phyloP scores from a whole-genome alignment of 1,284 basidiomycete species.

The Cerrena zonata region DNA sequence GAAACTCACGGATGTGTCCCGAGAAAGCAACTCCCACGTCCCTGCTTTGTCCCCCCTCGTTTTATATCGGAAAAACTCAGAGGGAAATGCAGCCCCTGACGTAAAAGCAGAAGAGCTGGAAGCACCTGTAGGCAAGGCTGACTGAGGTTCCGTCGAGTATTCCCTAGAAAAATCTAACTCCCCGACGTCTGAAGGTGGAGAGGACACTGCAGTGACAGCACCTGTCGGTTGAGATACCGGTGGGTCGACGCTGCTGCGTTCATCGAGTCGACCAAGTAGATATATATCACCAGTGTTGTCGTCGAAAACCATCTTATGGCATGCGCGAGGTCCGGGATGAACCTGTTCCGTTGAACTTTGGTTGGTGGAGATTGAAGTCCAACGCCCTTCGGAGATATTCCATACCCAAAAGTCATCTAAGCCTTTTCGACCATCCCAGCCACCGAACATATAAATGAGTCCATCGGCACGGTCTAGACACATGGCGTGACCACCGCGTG shows the following conservation, averaged over 20 bases:
- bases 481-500: constrained; percentile 78
- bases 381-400: constrained; percentile 54
- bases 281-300: constrained; percentile 67
- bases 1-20: constrained; percentile 54
- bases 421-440: constrained; percentile 70
- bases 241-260: constrained; percentile 32
- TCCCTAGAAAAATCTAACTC: too few relatives aligned
- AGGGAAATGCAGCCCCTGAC: constrained; percentile 32
- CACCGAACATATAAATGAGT: constrained; percentile 73
- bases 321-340: constrained; percentile 68
- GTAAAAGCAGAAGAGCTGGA: background rate
- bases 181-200: too few relatives aligned
- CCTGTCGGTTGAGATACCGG: background rate
- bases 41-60: constrained; percentile 53
- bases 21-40: constrained; percentile 62
- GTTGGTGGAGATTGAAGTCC: constrained; percentile 56
- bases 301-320: constrained; percentile 82
- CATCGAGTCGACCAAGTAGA: constrained; percentile 58
- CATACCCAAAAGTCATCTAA: constrained; percentile 81
- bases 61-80: constrained; percentile 70
- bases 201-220: background rate
- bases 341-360: constrained; percentile 48
- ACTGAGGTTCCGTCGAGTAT: too few relatives aligned
- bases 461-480: constrained; percentile 65
- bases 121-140: constrained; percentile 6